Conservation (phyloP, 2,329 filamentous ascomycete genomes). For the Claviceps paspali region DNA sequence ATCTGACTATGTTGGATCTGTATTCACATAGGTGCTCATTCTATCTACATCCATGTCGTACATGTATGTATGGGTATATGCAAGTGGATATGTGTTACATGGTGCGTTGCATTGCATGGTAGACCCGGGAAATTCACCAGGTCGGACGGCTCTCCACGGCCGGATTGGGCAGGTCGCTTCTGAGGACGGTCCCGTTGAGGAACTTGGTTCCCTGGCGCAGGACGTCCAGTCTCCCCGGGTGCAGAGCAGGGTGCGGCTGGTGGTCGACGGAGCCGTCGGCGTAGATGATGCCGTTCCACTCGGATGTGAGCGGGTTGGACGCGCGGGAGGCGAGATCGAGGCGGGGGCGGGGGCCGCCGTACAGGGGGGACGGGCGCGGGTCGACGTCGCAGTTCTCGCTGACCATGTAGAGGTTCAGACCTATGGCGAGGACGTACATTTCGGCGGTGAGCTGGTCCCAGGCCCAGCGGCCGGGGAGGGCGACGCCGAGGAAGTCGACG, state of each 20-base stretch:
- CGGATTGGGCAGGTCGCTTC: background rate
- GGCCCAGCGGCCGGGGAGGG: slow-evolving; percentile 10
- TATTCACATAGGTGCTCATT: too few species aligned
- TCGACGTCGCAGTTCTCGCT: slow-evolving; percentile 18
- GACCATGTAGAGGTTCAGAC: slow-evolving; percentile 16
- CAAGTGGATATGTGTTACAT: too few species aligned
- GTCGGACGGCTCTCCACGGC: too few species aligned
- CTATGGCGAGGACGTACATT: slow-evolving; percentile 16
- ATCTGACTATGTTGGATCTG: too few species aligned
- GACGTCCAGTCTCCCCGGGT: slow-evolving; percentile 9
- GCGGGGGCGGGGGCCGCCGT: too few species aligned
- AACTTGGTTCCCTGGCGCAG: slow-evolving; percentile 14
- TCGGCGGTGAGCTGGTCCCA: slow-evolving; percentile 18
- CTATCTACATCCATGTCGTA: too few species aligned
- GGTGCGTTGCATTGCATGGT: too few species aligned
- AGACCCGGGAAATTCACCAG: too few species aligned
- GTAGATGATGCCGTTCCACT: slow-evolving; percentile 17
- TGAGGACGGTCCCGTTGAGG: slow-evolving; percentile 11
- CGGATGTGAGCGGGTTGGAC: background rate
- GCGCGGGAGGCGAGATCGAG: background rate
- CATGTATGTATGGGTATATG: too few species aligned
- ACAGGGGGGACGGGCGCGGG: slow-evolving; percentile 10
- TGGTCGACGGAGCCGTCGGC: slow-evolving; percentile 15
- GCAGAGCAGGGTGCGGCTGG: slow-evolving; percentile 9
- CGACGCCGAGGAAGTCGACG: slow-evolving; percentile 17